Evolutionary conservation across 805 yeast species (phyloP), one percentile per base, ranked within the genome.

Genomic region (Priceomyces haplophilus): DNA sequence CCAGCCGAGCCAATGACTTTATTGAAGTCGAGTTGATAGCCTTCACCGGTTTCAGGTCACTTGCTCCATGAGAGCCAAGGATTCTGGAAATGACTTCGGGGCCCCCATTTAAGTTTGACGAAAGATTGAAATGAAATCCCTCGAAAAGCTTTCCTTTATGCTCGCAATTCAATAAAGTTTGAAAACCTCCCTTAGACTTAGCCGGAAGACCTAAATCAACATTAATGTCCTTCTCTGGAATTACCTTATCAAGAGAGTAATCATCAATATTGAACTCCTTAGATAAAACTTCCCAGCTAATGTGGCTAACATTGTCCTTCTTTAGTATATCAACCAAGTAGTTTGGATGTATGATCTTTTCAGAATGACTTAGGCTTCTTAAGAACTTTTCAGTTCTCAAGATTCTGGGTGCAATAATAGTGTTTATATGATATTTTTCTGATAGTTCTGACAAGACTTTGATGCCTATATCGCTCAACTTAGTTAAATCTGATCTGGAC

Each of bases 301-400:
- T 20, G 3, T 41, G 50, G 21, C 13, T 35, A 1, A 29, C 20
- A 21, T 46, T 44, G 20, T 46, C 49, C 19, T 48, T 51, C 7
- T 49, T 46, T 20, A 80, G 44, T 0, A 80, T 65, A 33, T 76
- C 79, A 2, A 62, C 62, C 2, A 83, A 45, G 45, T 80, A 83
- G 3, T 62, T 55, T 0, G 89, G 87, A 24, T 78, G 75, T 1
- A 85, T 50, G 3, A 82, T 75, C 41, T 68, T 62, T n/a, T 65
- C 61, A 7, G 79, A 80, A 33, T 69, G 69, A 40, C 88, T 78
- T 39, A 89, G 64, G 16, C 89, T 80, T 34, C 77, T 75, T 41
- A 91, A 70, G 54, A 91, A 90, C 63, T 91, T 93, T 44, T 85
- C 96, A 0, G 98, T 91, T 50, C 97, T 71, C 52, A 85, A 58